Conservation (phyloP, 2,329 filamentous ascomycete genomes). For the Colletotrichum tabaci region DNA sequence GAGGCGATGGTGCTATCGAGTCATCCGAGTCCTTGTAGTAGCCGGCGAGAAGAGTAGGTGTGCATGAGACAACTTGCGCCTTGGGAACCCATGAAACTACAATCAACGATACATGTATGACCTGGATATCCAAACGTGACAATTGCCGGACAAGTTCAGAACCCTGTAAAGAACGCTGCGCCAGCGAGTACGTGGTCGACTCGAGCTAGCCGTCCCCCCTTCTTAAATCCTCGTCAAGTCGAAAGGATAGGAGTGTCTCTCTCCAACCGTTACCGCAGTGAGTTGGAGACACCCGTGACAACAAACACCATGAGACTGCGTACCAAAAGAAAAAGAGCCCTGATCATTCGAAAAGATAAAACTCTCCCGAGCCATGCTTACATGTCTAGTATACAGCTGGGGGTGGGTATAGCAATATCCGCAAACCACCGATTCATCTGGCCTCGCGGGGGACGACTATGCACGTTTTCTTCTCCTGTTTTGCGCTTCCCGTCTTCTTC, state of each 20-base stretch:
- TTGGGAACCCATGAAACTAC: background rate
- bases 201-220: no score
- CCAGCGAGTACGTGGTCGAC: background rate
- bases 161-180: background rate
- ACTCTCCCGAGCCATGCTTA: conserved; percentile 22
- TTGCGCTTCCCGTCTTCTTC: background rate
- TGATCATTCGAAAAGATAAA: background rate
- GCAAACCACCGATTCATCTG: conserved; percentile 13
- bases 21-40: background rate
- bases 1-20: background rate
- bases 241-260: background rate
- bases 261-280: background rate
- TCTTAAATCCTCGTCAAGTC: background rate
- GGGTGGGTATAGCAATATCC: conserved; percentile 40
- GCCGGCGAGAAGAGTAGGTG: background rate
- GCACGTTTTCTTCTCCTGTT: background rate
- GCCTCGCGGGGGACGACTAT: conserved; percentile 1
- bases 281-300: background rate
- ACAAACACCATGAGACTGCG: background rate
- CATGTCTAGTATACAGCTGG: conserved; percentile 42
- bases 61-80: background rate
- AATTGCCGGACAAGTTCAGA: background rate
- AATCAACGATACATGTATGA: background rate
- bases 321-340: background rate
- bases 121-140: background rate